Conservation (phyloP, 495 filamentous ascomycete species). For the Opeltia flavorubescens region DNA sequence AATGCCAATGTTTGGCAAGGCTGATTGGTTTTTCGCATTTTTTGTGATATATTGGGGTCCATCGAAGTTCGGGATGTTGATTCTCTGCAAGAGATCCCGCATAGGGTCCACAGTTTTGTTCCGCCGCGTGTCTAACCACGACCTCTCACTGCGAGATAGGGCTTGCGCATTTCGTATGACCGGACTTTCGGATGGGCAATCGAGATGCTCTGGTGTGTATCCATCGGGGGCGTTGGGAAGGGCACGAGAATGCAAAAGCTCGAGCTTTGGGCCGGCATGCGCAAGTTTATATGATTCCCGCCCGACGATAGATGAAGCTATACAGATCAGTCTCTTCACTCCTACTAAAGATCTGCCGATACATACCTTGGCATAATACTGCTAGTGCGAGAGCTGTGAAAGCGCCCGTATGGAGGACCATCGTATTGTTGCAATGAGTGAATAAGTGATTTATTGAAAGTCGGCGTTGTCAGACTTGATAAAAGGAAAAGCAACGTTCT, state of each 20-base stretch:
- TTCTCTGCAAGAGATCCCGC: slow-evolving; percentile 53
- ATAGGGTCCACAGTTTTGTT: slow-evolving; percentile 49
- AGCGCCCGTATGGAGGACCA: neutral
- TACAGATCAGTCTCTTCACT: neutral
- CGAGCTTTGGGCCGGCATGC: too few relatives aligned
- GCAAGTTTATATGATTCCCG: too few relatives aligned
- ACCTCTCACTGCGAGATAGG: slow-evolving; percentile 52
- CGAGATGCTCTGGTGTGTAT: slow-evolving; percentile 27
- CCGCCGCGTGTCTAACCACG: slow-evolving; percentile 46
- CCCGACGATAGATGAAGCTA: neutral
- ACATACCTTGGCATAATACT: neutral
- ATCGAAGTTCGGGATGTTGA: slow-evolving; percentile 67
- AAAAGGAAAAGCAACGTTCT: too few relatives aligned
- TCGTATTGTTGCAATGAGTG: neutral
- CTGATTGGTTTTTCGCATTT: slow-evolving; percentile 39
- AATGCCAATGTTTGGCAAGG: slow-evolving; percentile 47
- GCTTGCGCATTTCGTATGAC: slow-evolving; percentile 36
- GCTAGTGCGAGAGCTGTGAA: neutral
- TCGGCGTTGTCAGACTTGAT: too few relatives aligned
- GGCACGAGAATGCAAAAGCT: slow-evolving; percentile 12
- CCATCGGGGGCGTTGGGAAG: slow-evolving; percentile 34
- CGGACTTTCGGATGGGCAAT: slow-evolving; percentile 33
- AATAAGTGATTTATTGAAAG: too few relatives aligned
- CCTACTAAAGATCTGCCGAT: neutral
- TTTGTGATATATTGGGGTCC: slow-evolving; percentile 51